These are phyloP conservation scores for Naegleria fowleri DNA, from an alignment of 208 protist species.

Conservation along the genomic window DNA sequence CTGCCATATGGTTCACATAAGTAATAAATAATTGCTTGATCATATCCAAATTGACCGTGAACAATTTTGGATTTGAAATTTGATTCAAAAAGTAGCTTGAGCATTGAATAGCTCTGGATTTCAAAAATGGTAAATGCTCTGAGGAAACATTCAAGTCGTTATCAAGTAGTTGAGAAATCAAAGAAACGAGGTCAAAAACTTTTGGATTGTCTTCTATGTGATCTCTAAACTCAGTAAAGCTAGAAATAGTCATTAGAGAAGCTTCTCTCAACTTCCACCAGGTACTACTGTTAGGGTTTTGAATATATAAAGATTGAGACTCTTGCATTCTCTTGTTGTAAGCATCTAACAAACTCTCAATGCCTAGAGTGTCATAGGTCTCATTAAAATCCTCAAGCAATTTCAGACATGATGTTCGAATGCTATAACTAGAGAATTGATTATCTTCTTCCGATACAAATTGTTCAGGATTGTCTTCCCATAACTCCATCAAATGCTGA, in stretches of 20 bases:
- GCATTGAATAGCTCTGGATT: neutral
- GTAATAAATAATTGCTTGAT: neutral
- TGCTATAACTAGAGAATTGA: neutral
- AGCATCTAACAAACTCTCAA: neutral
- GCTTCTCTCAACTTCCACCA: constrained; percentile 15
- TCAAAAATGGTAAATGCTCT: neutral
- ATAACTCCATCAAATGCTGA: neutral
- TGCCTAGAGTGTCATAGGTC: neutral
- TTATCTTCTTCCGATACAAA: constrained; percentile 8
- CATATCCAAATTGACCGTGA: neutral
- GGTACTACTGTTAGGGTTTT: neutral
- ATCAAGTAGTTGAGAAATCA: neutral
- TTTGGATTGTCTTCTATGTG: neutral
- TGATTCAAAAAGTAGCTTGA: neutral
- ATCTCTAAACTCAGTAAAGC: neutral
- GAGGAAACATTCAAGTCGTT: neutral
- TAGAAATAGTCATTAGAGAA: neutral
- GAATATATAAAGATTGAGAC: neutral
- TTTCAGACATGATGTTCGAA: neutral
- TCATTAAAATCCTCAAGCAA: neutral
- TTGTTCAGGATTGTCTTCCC: neutral
- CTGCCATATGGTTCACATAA: neutral
- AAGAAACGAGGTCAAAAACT: neutral
- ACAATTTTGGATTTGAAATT: neutral
- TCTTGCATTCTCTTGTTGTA: neutral